These are phyloP conservation scores for Zasmidium angulare DNA, from an alignment of 2,329 filamentous ascomycete species.

Conservation along the genomic window DNA sequence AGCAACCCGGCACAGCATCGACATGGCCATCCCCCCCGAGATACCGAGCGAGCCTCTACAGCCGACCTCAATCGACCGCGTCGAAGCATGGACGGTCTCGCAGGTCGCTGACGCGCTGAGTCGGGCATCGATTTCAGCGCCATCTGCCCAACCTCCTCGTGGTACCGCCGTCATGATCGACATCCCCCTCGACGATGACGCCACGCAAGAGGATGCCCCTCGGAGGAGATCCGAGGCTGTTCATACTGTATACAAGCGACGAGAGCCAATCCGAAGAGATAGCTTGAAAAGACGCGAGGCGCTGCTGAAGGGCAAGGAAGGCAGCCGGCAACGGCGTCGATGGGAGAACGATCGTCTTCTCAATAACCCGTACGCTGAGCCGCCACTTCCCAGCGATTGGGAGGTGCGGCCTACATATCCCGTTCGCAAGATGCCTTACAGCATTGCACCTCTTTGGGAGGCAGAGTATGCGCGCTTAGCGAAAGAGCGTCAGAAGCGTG, in stretches of 20 bases:
- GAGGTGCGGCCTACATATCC: constrained; percentile 78
- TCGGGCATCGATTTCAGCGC: constrained; percentile 40
- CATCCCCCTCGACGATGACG: constrained; percentile 70
- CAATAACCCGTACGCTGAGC: constrained; percentile 80
- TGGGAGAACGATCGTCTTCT: constrained; percentile 96
- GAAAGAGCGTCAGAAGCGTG: constrained; percentile 36
- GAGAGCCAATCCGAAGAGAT: constrained; percentile 58
- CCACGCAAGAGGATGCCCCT: constrained; percentile 28
- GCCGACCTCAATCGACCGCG: constrained; percentile 27
- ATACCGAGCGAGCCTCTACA: constrained; percentile 10
- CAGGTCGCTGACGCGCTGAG: constrained; percentile 45
- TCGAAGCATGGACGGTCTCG: constrained; percentile 50
- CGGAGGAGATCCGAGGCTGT: constrained; percentile 25
- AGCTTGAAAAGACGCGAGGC: constrained; percentile 69
- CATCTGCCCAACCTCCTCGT: constrained; percentile 32
- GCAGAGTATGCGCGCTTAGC: constrained; percentile 43
- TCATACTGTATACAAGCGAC: constrained; percentile 48
- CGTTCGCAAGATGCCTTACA: constrained; percentile 78
- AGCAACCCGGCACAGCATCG: neutral
- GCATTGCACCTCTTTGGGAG: constrained; percentile 85
- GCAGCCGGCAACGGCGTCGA: constrained; percentile 77
- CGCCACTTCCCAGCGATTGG: constrained; percentile 81
- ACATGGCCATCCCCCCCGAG: constrained; percentile 24
- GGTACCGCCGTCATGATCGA: constrained; percentile 65
- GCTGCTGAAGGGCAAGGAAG: constrained; percentile 85